Evolutionary conservation across 768 basidiomycete species (phyloP), one percentile per base, ranked within the genome.

Genomic region (Russula earlei): DNA sequence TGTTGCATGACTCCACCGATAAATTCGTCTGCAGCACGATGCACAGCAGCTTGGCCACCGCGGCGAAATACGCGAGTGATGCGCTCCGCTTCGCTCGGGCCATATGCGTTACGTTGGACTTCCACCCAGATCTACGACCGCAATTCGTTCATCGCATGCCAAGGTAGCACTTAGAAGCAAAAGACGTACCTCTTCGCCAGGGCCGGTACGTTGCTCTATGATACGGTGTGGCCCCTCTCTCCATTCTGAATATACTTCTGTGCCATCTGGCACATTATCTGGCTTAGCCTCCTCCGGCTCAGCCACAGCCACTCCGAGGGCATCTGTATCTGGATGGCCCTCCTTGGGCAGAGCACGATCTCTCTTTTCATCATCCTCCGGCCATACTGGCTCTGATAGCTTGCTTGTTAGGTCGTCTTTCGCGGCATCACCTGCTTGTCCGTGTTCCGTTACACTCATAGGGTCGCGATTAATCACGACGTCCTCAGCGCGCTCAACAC

Each of bases 401-500:
- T 36, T 20, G 40, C 49, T 17, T 6, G 10, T 29, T 9, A 33
- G 17, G 11, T 20, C 44, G 1, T n/a, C 51, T 56, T 63, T 60
- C 42, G 67, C 69, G 5, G 10, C 29, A 8, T 69, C 67, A 6
- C 65, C 51, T 31, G 65, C 55, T 27, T 75, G 64, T 8, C 78
- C 79, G 20, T 75, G 67, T 67, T 85, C 83, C 68, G 80, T 76
- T 15, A 71, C 72, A 37, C 73, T 71, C 22, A 27, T 52, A 42
- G 70, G 71, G 66, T 95, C 93, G 20, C 89, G 78, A 66, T 96
- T 95, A 66, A 95, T 86, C 34, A 91, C 78, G 58, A 95, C 83
- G 43, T 87, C 85, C 49, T 86, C 84, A 5, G 79, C 84, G 1
- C 84, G 79, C 12, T 75, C 73, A 48, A 94, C 82, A 37, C 82